These are phyloP conservation scores for Neurospora sp. DNA, from an alignment of 495 filamentous ascomycete species.

Conservation along the genomic window DNA sequence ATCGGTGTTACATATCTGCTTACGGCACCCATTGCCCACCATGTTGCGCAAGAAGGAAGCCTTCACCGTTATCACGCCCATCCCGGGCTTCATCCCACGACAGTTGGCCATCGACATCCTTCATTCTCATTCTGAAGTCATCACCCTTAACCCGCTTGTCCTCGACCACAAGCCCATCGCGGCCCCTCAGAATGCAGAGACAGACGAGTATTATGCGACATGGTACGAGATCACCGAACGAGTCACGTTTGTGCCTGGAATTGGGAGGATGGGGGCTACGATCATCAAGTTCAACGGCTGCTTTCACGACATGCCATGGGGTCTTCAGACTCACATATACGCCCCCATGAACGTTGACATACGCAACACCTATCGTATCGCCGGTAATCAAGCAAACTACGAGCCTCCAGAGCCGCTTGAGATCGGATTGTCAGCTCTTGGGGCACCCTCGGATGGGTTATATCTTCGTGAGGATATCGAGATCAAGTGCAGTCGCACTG, in stretches of 20 bases:
- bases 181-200: constrained; percentile 51
- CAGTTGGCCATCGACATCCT: constrained; percentile 37
- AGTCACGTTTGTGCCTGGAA: constrained; percentile 53
- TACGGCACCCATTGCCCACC: constrained; percentile 2
- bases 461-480: constrained; percentile 70
- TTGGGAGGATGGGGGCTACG: constrained; percentile 48
- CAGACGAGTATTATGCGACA: constrained; percentile 59
- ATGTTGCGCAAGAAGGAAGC: constrained; percentile 42
- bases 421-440: constrained; percentile 40
- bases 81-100: constrained; percentile 39
- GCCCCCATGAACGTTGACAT: constrained; percentile 49
- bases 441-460: constrained; percentile 51
- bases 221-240: constrained; percentile 62
- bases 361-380: constrained; percentile 42
- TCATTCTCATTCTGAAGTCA: constrained; percentile 56
- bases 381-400: constrained; percentile 50
- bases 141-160: constrained; percentile 68
- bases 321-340: constrained; percentile 65
- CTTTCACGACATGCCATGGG: constrained; percentile 62
- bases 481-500: constrained; percentile 59
- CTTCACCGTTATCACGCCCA: constrained; percentile 38
- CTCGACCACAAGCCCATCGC: constrained; percentile 51
- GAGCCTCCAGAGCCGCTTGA: constrained; percentile 50
- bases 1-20: neutral
- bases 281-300: constrained; percentile 65